Base-by-base conservation (phyloP, 2,329 filamentous ascomycete genomes). In the Fusarium udum region DNA sequence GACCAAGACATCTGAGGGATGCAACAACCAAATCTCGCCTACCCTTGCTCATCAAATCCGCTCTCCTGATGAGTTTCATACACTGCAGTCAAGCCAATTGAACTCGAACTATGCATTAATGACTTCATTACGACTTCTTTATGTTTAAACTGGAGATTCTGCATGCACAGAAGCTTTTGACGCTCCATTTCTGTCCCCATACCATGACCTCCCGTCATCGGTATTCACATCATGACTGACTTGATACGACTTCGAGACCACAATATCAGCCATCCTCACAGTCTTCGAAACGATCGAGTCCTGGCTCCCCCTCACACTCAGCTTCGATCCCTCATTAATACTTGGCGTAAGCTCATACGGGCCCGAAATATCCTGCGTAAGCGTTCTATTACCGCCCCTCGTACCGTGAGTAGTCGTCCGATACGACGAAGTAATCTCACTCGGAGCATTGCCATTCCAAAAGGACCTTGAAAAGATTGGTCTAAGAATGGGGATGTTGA, bases 401-500 rank as follows among this genome's bases (percentile, higher is more conserved):
- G 51, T 53, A 0, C 32, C 32, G 0, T 53, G 18, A 9, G 51
- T 28, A 0, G 51, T 52, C 9, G 32, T 37, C 15, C 59, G 49
- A 6, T 56, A 57, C 1, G 64, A 51, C 1, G 72, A 75, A 10
- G 49, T 57, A 14, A 67, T 31, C 2, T 64, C 36, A 6, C 24
- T 52, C 1, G 45, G 11, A 8, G 36, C 24, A 5, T 67, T 43
- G 0, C 37, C 39, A 0, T 68, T 59, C 73, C 73, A 77, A 20
- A 77, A 77, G 0, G 57, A 32, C 2, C 43, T 58, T 2, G 61
- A 45, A n/a, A 77, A 77, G 1, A 75, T 34, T 0, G 68, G 68
- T 31, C 73, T 45, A 0, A 77, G 53, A 4, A 76, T 65, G 0
- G 75, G 73, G 0, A 77, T 69, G 59, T 82, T 83, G 64, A 84